Base-by-base conservation (phyloP, 2,329 filamentous ascomycete genomes). In the Aspergillus texensis region DNA sequence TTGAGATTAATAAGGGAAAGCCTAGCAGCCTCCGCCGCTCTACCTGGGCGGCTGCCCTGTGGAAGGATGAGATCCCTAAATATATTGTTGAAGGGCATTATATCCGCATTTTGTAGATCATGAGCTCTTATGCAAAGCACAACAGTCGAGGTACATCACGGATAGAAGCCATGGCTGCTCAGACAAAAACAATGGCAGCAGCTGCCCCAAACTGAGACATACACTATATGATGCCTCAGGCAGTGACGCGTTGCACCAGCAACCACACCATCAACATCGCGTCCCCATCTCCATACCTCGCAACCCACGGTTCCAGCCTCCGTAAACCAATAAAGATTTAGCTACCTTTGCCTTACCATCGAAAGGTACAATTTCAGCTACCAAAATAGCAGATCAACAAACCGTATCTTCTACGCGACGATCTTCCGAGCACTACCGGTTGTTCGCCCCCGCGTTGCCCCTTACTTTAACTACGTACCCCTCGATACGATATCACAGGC, bases 221-320 rank as follows among this genome's bases (percentile, higher is more conserved):
- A 5, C 26, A 50, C 12, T 19, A 10, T 11, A 19, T n/a, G 4
- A 6, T 63, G 66, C 63, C 66, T 65, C 11, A 67, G 67, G 64
- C 59, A 52, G 26, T 1, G 34, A 0, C 30, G 6, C 57, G 67
- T 69, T 69, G 67, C 66, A 39, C 63, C n/a, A 65, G 64, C 66
- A 69, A 68, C 67, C 57, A 45, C 54, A 5, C 21, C 62, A n/a
- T 69, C 67, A 69, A 68, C 66, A 69, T 64, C 66, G 63, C 66
- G 66, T 67, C 61, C 58, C 66, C 60, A 64, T 64, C 57, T 61
- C 32, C 21, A 48, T 53, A 28, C 45, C 24, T 43, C 10, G n/a
- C 45, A 30, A 55, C 56, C 62, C 62, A 32, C 26, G 39, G 54
- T 58, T 60, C 46, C 12, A 59, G 45, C 48, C 46, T 48, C 50